Evolutionary conservation across 305 asterid genomes (phyloP).

Genomic region (Fraxinus ornus): DNA sequence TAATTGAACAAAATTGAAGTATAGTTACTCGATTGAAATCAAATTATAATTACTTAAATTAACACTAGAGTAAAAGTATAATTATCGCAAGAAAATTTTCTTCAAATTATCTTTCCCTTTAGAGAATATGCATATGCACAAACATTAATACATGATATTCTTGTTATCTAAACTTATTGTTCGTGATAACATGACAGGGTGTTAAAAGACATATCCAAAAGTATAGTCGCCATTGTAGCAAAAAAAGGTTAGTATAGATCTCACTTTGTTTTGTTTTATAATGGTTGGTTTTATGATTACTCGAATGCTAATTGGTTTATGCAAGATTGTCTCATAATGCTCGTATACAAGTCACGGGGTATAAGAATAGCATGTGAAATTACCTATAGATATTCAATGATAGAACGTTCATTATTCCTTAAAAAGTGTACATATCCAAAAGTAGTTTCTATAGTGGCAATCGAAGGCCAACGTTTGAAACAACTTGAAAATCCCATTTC

Average conservation of each 20-base stretch:
- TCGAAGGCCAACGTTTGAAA: too few relatives aligned
- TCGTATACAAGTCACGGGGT: not conserved
- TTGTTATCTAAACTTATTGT: not conserved
- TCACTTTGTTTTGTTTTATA: not conserved
- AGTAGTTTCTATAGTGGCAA: too few relatives aligned
- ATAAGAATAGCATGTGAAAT: not conserved
- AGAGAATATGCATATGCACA: not conserved
- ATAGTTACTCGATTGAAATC: not conserved
- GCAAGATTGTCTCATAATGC: not conserved
- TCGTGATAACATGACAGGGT: slow-evolving; percentile 45
- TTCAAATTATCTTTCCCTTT: not conserved
- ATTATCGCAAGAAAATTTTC: not conserved
- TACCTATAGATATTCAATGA: not conserved
- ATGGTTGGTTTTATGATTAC: not conserved
- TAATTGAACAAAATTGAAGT: too few relatives aligned
- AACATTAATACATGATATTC: not conserved
- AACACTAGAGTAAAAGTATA: not conserved
- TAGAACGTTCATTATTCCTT: not conserved
- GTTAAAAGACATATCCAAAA: slow-evolving; percentile 60
- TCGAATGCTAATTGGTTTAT: not conserved
- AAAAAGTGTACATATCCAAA: not conserved
- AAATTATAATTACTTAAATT: too few relatives aligned
- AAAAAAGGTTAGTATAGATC: slow-evolving; percentile 49
- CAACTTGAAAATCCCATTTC: too few relatives aligned
- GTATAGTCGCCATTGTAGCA: slow-evolving; percentile 64